These are phyloP conservation scores for Tylopilus rubrobrunneus DNA, from an alignment of 768 basidiomycete genomes.

Conservation along the genomic window DNA sequence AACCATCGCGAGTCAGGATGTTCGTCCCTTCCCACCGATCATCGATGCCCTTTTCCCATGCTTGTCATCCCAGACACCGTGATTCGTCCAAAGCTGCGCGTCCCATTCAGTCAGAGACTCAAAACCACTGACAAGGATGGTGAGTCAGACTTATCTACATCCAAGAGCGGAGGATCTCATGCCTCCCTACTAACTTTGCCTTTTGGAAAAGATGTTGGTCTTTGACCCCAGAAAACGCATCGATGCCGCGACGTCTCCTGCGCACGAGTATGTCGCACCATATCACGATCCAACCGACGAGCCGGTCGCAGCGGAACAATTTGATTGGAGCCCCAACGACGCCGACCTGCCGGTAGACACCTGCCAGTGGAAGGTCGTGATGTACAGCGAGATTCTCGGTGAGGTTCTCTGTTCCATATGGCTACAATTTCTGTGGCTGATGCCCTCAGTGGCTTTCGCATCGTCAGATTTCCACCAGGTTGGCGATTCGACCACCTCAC, in stretches of 20 bases:
- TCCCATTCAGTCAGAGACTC: slow-evolving; percentile 94
- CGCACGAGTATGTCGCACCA: slow-evolving; percentile 91
- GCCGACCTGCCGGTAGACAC: slow-evolving; percentile 97
- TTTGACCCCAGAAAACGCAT: slow-evolving; percentile 98
- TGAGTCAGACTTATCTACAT: slow-evolving; percentile 32
- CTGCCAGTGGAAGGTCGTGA: slow-evolving; percentile 93
- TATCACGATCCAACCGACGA: slow-evolving; percentile 99
- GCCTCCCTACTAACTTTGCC: slow-evolving; percentile 55
- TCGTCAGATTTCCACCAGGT: slow-evolving; percentile 77
- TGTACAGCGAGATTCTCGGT: slow-evolving; percentile 99
- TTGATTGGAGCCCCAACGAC: slow-evolving; percentile 99
- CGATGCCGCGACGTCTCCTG: slow-evolving; percentile 85
- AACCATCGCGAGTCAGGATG: slow-evolving; percentile 97
- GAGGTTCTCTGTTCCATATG: slow-evolving; percentile 25
- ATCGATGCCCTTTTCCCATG: slow-evolving; percentile 10
- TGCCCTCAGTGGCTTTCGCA: background rate
- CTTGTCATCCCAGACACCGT: slow-evolving; percentile 67
- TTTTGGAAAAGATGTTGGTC: slow-evolving; percentile 98
- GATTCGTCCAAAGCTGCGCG: slow-evolving; percentile 94
- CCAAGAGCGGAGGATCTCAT: slow-evolving; percentile 3
- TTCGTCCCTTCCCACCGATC: slow-evolving; percentile 36
- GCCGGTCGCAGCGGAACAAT: slow-evolving; percentile 87
- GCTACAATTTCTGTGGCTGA: background rate
- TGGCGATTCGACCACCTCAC: slow-evolving; percentile 44
- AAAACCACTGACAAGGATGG: slow-evolving; percentile 83